phyloP scores from a whole-genome alignment of 176 grass and related monocot species.

The Carex parvula region DNA sequence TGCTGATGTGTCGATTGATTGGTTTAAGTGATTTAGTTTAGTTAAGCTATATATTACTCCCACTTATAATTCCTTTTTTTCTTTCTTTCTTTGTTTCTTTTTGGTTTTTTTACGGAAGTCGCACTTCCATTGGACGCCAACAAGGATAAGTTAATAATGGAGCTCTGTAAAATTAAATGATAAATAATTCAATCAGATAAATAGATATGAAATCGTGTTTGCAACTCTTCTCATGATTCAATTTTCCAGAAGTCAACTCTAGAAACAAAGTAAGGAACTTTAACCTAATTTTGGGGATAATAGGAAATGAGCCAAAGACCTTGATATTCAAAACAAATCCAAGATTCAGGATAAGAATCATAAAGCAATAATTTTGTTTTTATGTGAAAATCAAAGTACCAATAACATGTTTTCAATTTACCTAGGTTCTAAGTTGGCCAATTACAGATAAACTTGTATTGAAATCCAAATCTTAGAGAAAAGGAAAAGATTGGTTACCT shows the following conservation, averaged over 20 bases:
- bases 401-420: neutral
- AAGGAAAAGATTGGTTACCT: neutral
- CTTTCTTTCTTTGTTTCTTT: neutral
- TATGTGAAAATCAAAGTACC: neutral
- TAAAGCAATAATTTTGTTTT: neutral
- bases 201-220: neutral
- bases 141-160: constrained; percentile 1
- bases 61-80: neutral
- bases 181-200: neutral
- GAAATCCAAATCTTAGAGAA: constrained; percentile 10
- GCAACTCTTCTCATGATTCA: neutral
- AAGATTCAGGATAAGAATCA: neutral
- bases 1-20: constrained; percentile 17
- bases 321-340: neutral
- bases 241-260: neutral
- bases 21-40: neutral
- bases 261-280: neutral
- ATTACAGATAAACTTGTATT: neutral
- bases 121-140: constrained; percentile 18
- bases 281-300: neutral
- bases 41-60: neutral
- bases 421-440: neutral
- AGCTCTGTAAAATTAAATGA: constrained; percentile 11
- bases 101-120: neutral
- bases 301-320: neutral